phyloP scores from a whole-genome alignment of 441 rosid species.

The Erysimum pusillum region DNA sequence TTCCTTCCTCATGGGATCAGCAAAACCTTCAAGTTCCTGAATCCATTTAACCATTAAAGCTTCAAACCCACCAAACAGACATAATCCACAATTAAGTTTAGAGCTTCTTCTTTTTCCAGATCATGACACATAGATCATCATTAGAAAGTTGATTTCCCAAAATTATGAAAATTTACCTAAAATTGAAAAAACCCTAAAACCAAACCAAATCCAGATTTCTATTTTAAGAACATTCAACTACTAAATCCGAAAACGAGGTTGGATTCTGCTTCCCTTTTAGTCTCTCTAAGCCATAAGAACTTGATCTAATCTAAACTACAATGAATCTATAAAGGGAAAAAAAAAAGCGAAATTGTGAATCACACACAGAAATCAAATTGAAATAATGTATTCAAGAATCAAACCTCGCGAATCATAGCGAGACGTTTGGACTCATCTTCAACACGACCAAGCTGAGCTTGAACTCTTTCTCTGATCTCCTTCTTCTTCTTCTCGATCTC shows the following conservation, averaged over 20 bases:
- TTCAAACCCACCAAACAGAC: background rate
- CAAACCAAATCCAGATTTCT: constrained; percentile 26
- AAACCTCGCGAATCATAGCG: constrained; percentile 84
- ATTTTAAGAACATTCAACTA: background rate
- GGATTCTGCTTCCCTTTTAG: background rate
- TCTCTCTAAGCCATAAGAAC: background rate
- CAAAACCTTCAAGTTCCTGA: constrained; percentile 32
- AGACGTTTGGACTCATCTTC: constrained; percentile 78
- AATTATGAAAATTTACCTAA: background rate
- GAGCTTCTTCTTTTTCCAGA: background rate
- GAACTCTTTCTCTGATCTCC: constrained; percentile 81
- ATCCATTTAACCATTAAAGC: background rate
- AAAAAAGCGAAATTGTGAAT: background rate
- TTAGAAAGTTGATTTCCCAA: background rate
- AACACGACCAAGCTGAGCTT: constrained; percentile 83
- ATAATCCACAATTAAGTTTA: background rate
- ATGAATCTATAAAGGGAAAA: background rate
- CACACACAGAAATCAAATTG: background rate
- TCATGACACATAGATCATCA: background rate
- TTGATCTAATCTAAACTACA: constrained; percentile 10
- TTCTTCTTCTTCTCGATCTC: constrained; percentile 92
- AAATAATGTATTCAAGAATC: background rate
- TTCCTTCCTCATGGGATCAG: constrained; percentile 86
- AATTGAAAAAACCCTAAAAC: background rate
- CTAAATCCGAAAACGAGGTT: constrained; percentile 6